phyloP scores from a whole-genome alignment of 352 stramenopile species.

The Blastocystis sp. region DNA sequence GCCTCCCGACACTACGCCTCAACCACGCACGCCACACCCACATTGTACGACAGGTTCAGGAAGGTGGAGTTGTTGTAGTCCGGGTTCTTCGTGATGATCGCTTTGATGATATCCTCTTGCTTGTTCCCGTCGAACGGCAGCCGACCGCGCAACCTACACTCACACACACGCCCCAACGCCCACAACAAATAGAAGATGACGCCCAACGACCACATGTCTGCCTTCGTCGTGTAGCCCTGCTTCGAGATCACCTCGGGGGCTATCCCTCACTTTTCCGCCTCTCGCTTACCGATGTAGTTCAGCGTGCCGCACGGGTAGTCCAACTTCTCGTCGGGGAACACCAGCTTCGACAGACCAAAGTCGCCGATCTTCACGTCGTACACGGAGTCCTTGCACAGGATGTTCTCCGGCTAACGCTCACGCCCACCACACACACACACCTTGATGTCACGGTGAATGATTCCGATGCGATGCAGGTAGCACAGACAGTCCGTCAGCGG shows the following conservation, averaged over 20 bases:
- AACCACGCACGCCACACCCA: constrained; percentile 26
- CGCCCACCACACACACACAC: constrained; percentile 3
- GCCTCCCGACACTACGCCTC: constrained; percentile 66
- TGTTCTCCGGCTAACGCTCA: constrained; percentile 80
- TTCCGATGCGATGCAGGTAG: constrained; percentile 88
- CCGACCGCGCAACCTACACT: constrained; percentile 80
- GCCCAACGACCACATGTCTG: constrained; percentile 89
- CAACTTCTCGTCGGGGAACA: constrained; percentile 88
- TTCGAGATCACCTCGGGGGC: constrained; percentile 87
- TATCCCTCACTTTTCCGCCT: not conserved
- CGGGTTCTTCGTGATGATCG: constrained; percentile 85
- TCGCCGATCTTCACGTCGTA: constrained; percentile 82
- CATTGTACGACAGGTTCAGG: constrained; percentile 75
- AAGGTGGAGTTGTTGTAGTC: constrained; percentile 80
- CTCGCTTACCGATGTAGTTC: constrained; percentile 83
- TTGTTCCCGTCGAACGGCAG: constrained; percentile 88
- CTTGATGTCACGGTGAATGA: constrained; percentile 81
- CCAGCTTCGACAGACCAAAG: constrained; percentile 89
- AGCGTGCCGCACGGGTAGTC: constrained; percentile 89
- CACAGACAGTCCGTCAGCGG: constrained; percentile 86
- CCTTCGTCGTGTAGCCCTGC: constrained; percentile 85
- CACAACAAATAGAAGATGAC: constrained; percentile 89
- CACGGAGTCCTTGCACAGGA: constrained; percentile 83
- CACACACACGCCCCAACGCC: not conserved
- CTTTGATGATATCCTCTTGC: constrained; percentile 89